Percentiles rank a stretch among this genome's conserved stretches.
Conservation (phyloP, 1,284 basidiomycete genomes). For the Trichosporon coremiiforme region DNA sequence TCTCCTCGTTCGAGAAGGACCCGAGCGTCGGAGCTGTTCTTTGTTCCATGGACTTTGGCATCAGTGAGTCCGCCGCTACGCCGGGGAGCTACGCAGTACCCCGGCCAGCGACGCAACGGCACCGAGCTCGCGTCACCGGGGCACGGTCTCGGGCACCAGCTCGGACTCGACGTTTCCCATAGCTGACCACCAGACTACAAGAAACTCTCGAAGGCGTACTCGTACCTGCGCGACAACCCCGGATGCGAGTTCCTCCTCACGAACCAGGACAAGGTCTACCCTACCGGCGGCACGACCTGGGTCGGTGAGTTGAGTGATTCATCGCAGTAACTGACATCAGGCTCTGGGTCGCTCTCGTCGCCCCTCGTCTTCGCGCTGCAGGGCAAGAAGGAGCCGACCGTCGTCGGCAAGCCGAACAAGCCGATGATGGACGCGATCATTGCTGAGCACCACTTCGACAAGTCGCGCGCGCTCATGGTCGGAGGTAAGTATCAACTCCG, state of each 20-base stretch:
- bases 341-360: slow-evolving; percentile 76
- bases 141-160: no score
- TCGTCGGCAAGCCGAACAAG: slow-evolving; percentile 87
- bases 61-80: slow-evolving; percentile 44
- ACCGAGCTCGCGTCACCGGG: no score
- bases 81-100: no score
- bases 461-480: slow-evolving; percentile 84
- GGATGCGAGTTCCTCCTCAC: slow-evolving; percentile 86
- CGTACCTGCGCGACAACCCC: slow-evolving; percentile 78
- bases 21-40: slow-evolving; percentile 83
- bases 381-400: slow-evolving; percentile 66
- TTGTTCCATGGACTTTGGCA: slow-evolving; percentile 69
- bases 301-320: slow-evolving; percentile 50
- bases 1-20: slow-evolving; percentile 70
- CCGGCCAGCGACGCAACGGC: no score
- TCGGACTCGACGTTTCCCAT: no score
- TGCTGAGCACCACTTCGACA: slow-evolving; percentile 90
- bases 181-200: slow-evolving; percentile 68
- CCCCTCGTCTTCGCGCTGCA: slow-evolving; percentile 74
- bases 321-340: slow-evolving; percentile 30
- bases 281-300: slow-evolving; percentile 76
- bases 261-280: slow-evolving; percentile 90
- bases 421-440: slow-evolving; percentile 95
- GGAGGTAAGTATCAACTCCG: slow-evolving; percentile 64
- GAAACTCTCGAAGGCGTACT: slow-evolving; percentile 90